These are phyloP conservation scores for Lepidium aucheri DNA, from an alignment of 345 rosid genomes.

Conservation along the genomic window DNA sequence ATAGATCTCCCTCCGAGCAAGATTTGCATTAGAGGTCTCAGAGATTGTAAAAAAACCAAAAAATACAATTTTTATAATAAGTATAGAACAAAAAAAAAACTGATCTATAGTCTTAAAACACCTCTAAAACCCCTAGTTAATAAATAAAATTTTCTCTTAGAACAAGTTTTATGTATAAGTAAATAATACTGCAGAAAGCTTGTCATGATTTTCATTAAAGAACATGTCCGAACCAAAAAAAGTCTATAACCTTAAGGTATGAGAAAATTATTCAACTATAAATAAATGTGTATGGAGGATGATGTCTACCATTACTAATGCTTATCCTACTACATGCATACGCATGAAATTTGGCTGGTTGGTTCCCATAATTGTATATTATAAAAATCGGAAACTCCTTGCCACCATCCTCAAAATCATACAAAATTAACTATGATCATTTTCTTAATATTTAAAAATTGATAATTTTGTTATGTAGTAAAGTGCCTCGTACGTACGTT, in stretches of 20 bases:
- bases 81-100: too few species aligned
- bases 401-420: not conserved
- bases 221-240: not conserved
- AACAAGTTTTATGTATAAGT: not conserved
- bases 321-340: slow-evolving; percentile 20
- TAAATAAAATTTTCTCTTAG: not conserved
- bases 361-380: not conserved
- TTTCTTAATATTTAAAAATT: not conserved
- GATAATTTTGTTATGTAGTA: not conserved
- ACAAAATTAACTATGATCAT: not conserved
- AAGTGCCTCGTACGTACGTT: slow-evolving; percentile 22
- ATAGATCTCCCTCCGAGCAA: too few species aligned
- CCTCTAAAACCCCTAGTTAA: too few species aligned
- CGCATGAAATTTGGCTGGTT: slow-evolving; percentile 16
- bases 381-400: not conserved
- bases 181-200: not conserved
- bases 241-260: not conserved
- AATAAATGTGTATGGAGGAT: slow-evolving; percentile 12
- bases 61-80: too few species aligned
- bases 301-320: slow-evolving; percentile 1
- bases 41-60: too few species aligned
- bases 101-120: too few species aligned
- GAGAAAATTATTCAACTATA: not conserved
- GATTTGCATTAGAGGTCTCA: too few species aligned
- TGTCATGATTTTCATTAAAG: not conserved